Evolutionary conservation across 306 rosid species (phyloP).

Genomic region (Castanea sativa): DNA sequence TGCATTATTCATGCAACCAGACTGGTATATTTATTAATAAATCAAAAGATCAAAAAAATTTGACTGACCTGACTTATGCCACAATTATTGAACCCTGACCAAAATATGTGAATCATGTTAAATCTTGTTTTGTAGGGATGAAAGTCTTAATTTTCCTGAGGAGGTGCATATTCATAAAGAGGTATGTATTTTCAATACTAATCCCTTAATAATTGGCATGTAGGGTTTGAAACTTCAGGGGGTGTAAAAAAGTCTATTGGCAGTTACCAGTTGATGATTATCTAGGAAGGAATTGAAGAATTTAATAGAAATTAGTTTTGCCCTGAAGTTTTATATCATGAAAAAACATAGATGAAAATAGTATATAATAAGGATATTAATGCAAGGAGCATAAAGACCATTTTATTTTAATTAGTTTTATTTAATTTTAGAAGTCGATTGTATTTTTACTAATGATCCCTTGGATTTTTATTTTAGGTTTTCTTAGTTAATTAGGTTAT

Average conservation of each 20-base stretch:
- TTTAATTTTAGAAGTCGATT: too few species aligned
- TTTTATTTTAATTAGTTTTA: too few species aligned
- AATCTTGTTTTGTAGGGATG: slow-evolving; percentile 67
- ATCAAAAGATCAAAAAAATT: not conserved
- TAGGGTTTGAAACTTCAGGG: not conserved
- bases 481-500: too few species aligned
- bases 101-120: not conserved
- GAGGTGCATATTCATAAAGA: slow-evolving; percentile 71
- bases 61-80: not conserved
- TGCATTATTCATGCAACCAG: slow-evolving; percentile 96
- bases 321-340: not conserved
- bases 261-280: slow-evolving; percentile 11
- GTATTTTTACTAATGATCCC: too few species aligned
- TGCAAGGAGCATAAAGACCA: too few species aligned
- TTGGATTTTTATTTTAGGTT: too few species aligned
- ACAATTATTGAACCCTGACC: not conserved
- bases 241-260: not conserved
- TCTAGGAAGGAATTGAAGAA: not conserved
- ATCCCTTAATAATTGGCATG: not conserved
- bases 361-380: not conserved
- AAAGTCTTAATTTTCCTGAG: slow-evolving; percentile 71
- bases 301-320: not conserved
- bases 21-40: slow-evolving; percentile 55
- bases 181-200: slow-evolving; percentile 44
- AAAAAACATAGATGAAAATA: not conserved